These are phyloP conservation scores for Barbatosphaeria neglecta DNA, from an alignment of 495 filamentous ascomycete genomes.

Conservation along the genomic window DNA sequence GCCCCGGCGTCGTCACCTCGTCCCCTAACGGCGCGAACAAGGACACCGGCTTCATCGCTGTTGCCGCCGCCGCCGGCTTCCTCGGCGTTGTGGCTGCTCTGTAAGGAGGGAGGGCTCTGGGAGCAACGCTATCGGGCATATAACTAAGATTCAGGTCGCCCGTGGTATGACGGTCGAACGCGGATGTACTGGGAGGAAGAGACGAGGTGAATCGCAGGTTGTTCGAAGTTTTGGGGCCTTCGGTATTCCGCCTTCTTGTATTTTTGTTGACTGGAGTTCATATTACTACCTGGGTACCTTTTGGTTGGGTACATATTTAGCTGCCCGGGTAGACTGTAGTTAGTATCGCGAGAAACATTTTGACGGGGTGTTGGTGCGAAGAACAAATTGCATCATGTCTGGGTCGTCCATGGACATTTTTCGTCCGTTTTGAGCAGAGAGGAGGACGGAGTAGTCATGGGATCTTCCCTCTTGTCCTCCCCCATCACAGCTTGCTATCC, in stretches of 20 bases:
- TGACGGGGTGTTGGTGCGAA: too few relatives aligned
- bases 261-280: too few relatives aligned
- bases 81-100: constrained; percentile 13
- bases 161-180: neutral
- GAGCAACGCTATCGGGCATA: neutral
- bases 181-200: too few relatives aligned
- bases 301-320: too few relatives aligned
- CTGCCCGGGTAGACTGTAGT: too few relatives aligned
- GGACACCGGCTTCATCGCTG: constrained; percentile 10
- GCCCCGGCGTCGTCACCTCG: neutral
- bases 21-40: constrained; percentile 3
- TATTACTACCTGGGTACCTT: too few relatives aligned
- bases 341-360: too few relatives aligned
- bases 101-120: constrained; percentile 1
- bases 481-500: constrained; percentile 55
- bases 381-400: too few relatives aligned
- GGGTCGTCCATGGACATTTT: neutral
- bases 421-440: neutral
- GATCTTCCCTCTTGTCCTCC: neutral
- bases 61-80: constrained; percentile 12
- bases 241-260: too few relatives aligned
- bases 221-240: too few relatives aligned
- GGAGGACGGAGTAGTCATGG: constrained; percentile 6
- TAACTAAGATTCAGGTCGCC: neutral
- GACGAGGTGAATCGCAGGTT: too few relatives aligned